Percentiles rank a stretch among this genome's conserved stretches.
phyloP scores from a whole-genome alignment of 352 stramenopile genomes.

The Phytopythium litorale region DNA sequence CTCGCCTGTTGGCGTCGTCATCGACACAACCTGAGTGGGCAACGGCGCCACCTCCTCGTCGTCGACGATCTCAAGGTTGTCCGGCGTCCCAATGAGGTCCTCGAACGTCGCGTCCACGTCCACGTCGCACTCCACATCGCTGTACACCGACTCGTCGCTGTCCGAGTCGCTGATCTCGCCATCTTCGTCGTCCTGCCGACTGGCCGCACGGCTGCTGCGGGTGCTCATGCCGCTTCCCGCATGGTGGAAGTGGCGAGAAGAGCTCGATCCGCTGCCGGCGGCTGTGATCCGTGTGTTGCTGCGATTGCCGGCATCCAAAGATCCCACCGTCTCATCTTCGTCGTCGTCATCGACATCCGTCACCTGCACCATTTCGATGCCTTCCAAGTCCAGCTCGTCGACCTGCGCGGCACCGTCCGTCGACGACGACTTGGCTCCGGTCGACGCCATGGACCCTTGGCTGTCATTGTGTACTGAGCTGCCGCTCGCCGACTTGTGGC shows the following conservation, averaged over 20 bases:
- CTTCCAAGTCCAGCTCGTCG: slow-evolving; percentile 69
- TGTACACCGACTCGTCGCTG: slow-evolving; percentile 72
- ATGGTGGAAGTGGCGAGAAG: slow-evolving; percentile 29
- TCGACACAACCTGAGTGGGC: slow-evolving; percentile 13
- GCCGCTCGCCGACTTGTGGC: slow-evolving; percentile 40
- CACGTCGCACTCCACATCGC: slow-evolving; percentile 80
- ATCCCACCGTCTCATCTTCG: slow-evolving; percentile 48
- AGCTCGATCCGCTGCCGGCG: slow-evolving; percentile 23
- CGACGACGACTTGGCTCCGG: slow-evolving; percentile 32
- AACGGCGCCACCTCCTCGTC: slow-evolving; percentile 67
- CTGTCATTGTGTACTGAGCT: slow-evolving; percentile 34
- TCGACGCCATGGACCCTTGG: slow-evolving; percentile 43
- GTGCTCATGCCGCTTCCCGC: slow-evolving; percentile 14
- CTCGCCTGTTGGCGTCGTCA: slow-evolving; percentile 20
- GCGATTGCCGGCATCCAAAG: slow-evolving; percentile 26
- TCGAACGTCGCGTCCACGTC: slow-evolving; percentile 86
- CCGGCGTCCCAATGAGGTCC: slow-evolving; percentile 64
- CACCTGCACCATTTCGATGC: slow-evolving; percentile 72
- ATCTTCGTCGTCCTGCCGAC: slow-evolving; percentile 28
- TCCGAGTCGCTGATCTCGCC: slow-evolving; percentile 29
- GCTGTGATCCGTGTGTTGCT: slow-evolving; percentile 1
- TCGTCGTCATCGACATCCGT: slow-evolving; percentile 74
- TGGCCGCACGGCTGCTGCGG: slow-evolving; percentile 26
- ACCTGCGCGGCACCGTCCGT: slow-evolving; percentile 24
- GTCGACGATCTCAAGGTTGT: slow-evolving; percentile 54